Conservation (phyloP, 371 early-diverging fungal species). For the Mucor irregularis region DNA sequence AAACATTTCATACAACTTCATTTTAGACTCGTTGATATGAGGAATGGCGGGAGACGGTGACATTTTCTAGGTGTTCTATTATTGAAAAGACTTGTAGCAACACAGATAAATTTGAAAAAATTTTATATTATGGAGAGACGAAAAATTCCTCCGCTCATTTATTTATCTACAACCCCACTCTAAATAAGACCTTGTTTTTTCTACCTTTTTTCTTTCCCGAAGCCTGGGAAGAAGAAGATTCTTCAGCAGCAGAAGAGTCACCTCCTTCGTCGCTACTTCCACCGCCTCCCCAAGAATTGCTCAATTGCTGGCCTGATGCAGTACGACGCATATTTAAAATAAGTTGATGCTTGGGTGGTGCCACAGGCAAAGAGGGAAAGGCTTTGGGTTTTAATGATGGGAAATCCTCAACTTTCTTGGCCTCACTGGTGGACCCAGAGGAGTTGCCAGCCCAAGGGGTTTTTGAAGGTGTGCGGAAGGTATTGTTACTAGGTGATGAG, state of each 20-base stretch:
- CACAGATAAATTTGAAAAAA: conserved; percentile 2
- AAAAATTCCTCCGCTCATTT: neutral
- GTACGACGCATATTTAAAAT: conserved; percentile 36
- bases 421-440: neutral
- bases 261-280: conserved; percentile 10
- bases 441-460: conserved; percentile 7
- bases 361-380: conserved; percentile 47
- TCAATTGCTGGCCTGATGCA: conserved; percentile 17
- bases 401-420: conserved; percentile 12
- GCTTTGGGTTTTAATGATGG: conserved; percentile 23
- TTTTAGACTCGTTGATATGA: conserved; percentile 15
- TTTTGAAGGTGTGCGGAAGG: conserved; percentile 1
- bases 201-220: conserved; percentile 52
- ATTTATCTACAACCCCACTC: conserved; percentile 49
- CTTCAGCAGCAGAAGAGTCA: conserved; percentile 3
- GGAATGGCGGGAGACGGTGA: conserved; percentile 18
- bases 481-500: conserved; percentile 41
- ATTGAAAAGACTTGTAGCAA: neutral
- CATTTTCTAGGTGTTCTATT: conserved; percentile 3
- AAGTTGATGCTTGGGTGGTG: conserved; percentile 33
- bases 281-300: conserved; percentile 32
- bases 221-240: conserved; percentile 7
- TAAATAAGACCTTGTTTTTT: conserved; percentile 61
- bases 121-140: neutral
- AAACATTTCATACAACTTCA: conserved; percentile 34